These are phyloP conservation scores for Neurospora sp. DNA, from an alignment of 495 filamentous ascomycete species.

Conservation along the genomic window DNA sequence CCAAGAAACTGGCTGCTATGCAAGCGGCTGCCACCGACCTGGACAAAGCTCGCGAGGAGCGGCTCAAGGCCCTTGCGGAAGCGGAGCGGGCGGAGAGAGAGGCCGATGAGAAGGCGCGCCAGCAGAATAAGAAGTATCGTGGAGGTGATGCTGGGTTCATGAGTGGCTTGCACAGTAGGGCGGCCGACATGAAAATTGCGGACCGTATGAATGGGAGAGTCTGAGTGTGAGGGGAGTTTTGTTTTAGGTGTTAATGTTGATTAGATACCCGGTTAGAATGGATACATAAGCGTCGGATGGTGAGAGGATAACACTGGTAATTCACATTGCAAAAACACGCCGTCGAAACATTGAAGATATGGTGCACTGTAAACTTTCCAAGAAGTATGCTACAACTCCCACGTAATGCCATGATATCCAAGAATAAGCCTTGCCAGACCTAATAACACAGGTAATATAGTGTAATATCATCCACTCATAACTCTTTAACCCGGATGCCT, in stretches of 20 bases:
- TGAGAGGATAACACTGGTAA: not conserved
- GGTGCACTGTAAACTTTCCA: not conserved
- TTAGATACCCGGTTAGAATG: not conserved
- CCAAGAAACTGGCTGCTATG: constrained; percentile 75
- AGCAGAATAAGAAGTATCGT: constrained; percentile 42
- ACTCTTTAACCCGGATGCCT: not conserved
- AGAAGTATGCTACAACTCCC: not conserved
- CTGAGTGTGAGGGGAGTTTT: not conserved
- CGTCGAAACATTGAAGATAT: not conserved
- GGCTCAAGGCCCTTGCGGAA: constrained; percentile 56
- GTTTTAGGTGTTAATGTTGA: not conserved
- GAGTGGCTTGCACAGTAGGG: constrained; percentile 47
- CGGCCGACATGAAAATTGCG: constrained; percentile 45
- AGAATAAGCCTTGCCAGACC: not conserved
- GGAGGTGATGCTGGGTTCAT: constrained; percentile 56
- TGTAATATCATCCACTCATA: not conserved
- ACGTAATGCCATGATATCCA: not conserved
- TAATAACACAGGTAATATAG: not conserved
- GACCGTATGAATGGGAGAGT: constrained; percentile 9
- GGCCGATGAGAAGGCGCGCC: constrained; percentile 50
- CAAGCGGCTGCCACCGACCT: constrained; percentile 71
- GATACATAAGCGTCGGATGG: not conserved
- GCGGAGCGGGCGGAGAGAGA: constrained; percentile 54
- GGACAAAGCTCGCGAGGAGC: constrained; percentile 60
- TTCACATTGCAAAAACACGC: not conserved